Percentiles rank a stretch among this genome's conserved stretches.
These are phyloP conservation scores for Diaporthe velutina DNA, from an alignment of 2,329 filamentous ascomycete genomes.

Conservation along the genomic window DNA sequence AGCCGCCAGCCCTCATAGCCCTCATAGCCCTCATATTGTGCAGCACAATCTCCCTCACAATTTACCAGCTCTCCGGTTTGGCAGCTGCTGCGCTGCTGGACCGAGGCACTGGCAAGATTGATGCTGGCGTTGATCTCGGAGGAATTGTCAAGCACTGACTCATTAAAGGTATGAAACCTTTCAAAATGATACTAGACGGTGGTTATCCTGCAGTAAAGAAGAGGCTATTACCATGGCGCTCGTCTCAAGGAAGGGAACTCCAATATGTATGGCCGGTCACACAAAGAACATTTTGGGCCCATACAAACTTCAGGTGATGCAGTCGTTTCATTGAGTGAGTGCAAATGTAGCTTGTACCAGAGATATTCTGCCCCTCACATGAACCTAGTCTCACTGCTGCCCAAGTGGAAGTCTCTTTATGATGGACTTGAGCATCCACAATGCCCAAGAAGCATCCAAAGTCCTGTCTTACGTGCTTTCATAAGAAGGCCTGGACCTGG, in stretches of 20 bases:
- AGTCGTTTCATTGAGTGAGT: conserved; percentile 6
- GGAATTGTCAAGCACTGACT: background rate
- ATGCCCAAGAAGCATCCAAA: background rate
- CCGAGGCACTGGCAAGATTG: conserved; percentile 1
- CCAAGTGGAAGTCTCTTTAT: background rate
- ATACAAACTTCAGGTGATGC: too few species aligned
- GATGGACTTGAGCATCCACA: background rate
- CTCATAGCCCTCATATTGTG: background rate
- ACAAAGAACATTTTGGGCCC: background rate
- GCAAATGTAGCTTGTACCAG: background rate
- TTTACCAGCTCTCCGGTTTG: conserved; percentile 16
- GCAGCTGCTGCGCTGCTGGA: conserved; percentile 14
- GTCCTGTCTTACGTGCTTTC: background rate
- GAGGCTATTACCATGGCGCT: background rate
- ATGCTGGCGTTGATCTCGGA: conserved; percentile 6
- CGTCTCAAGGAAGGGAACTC: background rate
- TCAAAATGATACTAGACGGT: background rate
- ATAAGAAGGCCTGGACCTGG: background rate
- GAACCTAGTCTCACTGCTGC: too few species aligned
- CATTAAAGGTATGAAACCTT: background rate
- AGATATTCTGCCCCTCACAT: background rate
- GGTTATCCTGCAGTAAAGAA: background rate
- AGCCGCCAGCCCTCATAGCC: too few species aligned
- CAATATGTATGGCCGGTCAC: background rate
- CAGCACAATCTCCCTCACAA: conserved; percentile 12